Evolutionary conservation across 495 filamentous ascomycete genomes (phyloP), one percentile per base, ranked within the genome.

Genomic region (Aspergillus sparsus): DNA sequence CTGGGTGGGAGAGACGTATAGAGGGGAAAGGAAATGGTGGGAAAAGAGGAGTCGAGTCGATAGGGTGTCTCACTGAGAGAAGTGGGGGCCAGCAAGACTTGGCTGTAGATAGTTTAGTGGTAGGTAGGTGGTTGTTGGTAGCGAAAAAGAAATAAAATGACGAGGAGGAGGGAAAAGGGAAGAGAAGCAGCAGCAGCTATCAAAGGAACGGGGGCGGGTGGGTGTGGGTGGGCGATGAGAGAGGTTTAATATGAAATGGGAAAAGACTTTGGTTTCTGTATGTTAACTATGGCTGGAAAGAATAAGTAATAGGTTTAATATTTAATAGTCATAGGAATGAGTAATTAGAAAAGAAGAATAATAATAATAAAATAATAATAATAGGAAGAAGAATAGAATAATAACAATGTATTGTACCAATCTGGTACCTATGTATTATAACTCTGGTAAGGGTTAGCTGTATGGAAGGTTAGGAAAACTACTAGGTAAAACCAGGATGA

Each of bases 21-120:
- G 45, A 55, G 21, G 54, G 16, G 44, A 57, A 49, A 15, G 12
- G 45, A 37, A 36, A 37, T 34, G 2, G 45, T 45, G 35, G 32
- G 45, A 42, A 35, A 51, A 39, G 16, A 44, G 42, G 35, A 21
- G 10, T 7, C 18, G 44, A n/a, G 18, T 13, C 32, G 51, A 21
- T 9, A 46, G 47, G 49, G 54, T 57, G 39, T 62, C 50, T 55
- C 21, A 27, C 54, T 53, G 55, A 51, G 46, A 54, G 49, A 57
- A 62, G 53, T 62, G 54, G 60, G 49, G 60, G 54, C 49, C 39
- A 62, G 31, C 31, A 36, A 56, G 53, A 57, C 60, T 62, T 62
- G 60, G 54, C 49, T 57, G 54, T 34, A 35, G 49, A 53, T 54
- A 15, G 12, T 52, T 49, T 27, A 27, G 21, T 27, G 21, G 21